phyloP scores from a whole-genome alignment of 441 rosid species.

The Breynia disticha region DNA sequence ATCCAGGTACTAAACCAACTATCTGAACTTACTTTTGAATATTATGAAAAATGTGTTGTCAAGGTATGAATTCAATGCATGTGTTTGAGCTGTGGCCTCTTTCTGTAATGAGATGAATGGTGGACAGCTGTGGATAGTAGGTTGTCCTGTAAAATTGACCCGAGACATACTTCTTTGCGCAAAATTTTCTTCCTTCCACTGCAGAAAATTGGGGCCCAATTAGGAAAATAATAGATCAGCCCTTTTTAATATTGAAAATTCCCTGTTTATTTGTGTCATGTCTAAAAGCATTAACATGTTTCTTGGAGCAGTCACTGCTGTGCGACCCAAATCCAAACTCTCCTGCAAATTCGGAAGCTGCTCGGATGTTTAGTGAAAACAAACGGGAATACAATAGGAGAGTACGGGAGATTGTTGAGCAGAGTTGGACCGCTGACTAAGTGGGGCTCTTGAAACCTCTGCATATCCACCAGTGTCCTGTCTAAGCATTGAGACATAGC shows the following conservation, averaged over 20 bases:
- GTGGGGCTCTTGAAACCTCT: neutral
- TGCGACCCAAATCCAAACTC: constrained; percentile 39
- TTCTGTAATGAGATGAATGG: too few relatives aligned
- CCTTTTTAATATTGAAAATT: too few relatives aligned
- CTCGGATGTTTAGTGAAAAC: constrained; percentile 34
- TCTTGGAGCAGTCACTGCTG: constrained; percentile 22
- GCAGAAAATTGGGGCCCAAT: too few relatives aligned
- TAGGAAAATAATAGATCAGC: too few relatives aligned
- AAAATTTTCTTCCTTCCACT: too few relatives aligned
- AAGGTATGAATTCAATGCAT: too few relatives aligned
- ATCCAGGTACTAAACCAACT: constrained; percentile 39
- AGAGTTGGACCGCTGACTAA: constrained; percentile 35
- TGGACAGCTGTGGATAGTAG: too few relatives aligned
- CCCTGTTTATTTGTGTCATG: too few relatives aligned
- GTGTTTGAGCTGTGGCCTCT: too few relatives aligned
- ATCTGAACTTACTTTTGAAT: neutral
- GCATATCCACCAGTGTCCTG: constrained; percentile 7
- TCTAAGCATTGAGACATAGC: constrained; percentile 15
- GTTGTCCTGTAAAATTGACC: too few relatives aligned
- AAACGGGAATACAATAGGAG: constrained; percentile 33
- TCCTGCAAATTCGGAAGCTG: constrained; percentile 33
- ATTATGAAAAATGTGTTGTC: too few relatives aligned
- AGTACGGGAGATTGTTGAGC: constrained; percentile 36
- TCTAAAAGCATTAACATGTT: neutral
- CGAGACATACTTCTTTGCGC: too few relatives aligned